phyloP scores from a whole-genome alignment of 2,329 filamentous ascomycete genomes.

The Elsinoe ampelina region DNA sequence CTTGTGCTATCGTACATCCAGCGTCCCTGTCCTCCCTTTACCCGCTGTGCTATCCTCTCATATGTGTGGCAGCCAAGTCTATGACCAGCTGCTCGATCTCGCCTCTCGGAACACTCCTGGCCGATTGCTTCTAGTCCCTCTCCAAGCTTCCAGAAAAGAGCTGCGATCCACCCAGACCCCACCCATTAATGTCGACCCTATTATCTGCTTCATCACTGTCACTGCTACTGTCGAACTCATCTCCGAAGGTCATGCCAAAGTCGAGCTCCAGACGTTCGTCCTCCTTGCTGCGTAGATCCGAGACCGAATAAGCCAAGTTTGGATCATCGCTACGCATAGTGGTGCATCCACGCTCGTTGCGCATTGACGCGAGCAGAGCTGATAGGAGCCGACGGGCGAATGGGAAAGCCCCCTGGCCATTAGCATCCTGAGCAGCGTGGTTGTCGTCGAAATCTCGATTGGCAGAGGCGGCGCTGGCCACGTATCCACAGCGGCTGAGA shows the following conservation, averaged over 20 bases:
- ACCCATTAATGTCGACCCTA: constrained; percentile 39
- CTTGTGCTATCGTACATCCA: no score
- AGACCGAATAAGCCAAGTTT: not conserved
- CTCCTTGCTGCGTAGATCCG: not conserved
- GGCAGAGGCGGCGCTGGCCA: not conserved
- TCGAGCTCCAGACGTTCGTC: not conserved
- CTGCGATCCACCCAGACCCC: constrained; percentile 32
- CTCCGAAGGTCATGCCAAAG: constrained; percentile 25
- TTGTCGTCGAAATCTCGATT: not conserved
- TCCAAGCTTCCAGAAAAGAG: constrained; percentile 28
- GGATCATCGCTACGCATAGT: not conserved
- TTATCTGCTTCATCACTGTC: not conserved
- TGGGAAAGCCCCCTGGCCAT: not conserved
- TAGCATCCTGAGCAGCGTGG: not conserved
- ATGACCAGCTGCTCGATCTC: no score
- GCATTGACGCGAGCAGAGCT: not conserved
- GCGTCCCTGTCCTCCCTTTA: no score
- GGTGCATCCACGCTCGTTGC: not conserved
- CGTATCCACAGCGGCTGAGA: constrained; percentile 1
- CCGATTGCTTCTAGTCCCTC: not conserved
- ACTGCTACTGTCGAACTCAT: not conserved
- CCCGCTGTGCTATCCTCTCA: no score
- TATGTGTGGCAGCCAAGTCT: no score
- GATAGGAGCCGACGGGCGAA: not conserved
- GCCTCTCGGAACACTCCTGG: no score